These are phyloP conservation scores for Cyclocybe aegerita DNA, from an alignment of 768 basidiomycete species.

Conservation along the genomic window DNA sequence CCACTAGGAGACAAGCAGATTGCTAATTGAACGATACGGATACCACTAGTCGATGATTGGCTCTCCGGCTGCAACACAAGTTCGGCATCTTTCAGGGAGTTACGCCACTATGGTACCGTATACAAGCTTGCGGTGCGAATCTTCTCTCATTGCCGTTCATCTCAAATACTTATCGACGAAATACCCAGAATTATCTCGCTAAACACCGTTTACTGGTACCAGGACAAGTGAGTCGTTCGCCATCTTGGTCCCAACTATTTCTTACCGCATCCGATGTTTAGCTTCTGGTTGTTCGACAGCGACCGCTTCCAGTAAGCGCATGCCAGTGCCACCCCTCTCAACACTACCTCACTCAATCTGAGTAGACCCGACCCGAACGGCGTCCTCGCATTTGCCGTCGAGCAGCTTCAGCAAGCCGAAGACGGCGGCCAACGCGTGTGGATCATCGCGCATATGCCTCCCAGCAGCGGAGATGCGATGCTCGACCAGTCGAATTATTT, in stretches of 20 bases:
- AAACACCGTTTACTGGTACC: constrained; percentile 61
- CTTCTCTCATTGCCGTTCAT: constrained; percentile 9
- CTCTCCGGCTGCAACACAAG: constrained; percentile 36
- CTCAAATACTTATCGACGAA: neutral
- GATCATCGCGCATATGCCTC: constrained; percentile 59
- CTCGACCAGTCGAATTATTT: constrained; percentile 62
- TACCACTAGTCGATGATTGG: constrained; percentile 43
- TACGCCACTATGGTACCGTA: constrained; percentile 48
- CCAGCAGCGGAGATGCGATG: constrained; percentile 42
- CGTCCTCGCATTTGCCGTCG: constrained; percentile 48
- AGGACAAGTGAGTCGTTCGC: constrained; percentile 39
- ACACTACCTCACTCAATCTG: no score
- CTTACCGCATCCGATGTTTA: constrained; percentile 11
- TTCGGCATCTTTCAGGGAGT: constrained; percentile 47
- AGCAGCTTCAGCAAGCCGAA: constrained; percentile 55
- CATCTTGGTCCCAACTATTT: no score
- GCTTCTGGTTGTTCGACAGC: constrained; percentile 60
- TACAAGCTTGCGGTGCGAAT: constrained; percentile 43
- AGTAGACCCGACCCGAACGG: constrained; percentile 52
- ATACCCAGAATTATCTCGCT: constrained; percentile 50
- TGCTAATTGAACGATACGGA: no score
- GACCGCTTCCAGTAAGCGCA: constrained; percentile 36
- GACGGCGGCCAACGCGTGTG: constrained; percentile 54
- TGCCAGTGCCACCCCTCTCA: no score
- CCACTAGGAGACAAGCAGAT: neutral